Evolutionary conservation across 2,329 filamentous ascomycete genomes (phyloP).

Genomic region (Paecilomyces sp.): DNA sequence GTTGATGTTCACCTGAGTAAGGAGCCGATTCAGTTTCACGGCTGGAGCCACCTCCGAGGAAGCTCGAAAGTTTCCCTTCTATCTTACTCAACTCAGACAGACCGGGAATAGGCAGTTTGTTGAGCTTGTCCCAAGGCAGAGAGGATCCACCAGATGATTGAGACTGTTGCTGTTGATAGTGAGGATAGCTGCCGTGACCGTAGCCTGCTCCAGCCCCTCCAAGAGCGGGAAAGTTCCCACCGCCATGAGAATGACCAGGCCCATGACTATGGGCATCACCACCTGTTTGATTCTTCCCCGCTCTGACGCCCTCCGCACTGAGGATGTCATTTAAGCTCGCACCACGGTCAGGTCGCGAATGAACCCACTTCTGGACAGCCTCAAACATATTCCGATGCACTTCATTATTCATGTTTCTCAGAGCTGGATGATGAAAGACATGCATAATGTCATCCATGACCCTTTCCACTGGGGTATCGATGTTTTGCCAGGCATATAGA

Average conservation of each 20-base stretch:
- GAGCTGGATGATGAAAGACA: constrained; percentile 84
- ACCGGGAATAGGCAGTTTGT: constrained; percentile 28
- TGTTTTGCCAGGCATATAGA: constrained; percentile 89
- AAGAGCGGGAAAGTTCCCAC: constrained; percentile 17
- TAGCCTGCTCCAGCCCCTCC: constrained; percentile 13
- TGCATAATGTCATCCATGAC: constrained; percentile 73
- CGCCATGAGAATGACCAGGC: constrained; percentile 26
- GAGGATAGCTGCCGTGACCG: constrained; percentile 10
- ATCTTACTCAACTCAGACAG: constrained; percentile 30
- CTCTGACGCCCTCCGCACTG: constrained; percentile 72
- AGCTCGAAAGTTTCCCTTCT: background rate
- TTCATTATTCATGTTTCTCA: constrained; percentile 67
- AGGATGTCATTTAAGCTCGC: constrained; percentile 67
- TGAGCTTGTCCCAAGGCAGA: constrained; percentile 23
- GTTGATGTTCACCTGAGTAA: background rate
- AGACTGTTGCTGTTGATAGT: constrained; percentile 2
- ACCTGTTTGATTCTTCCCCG: constrained; percentile 67
- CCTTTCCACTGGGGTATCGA: constrained; percentile 72
- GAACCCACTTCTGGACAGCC: constrained; percentile 74
- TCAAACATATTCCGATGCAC: constrained; percentile 85
- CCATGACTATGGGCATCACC: constrained; percentile 14
- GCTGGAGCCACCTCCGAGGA: background rate
- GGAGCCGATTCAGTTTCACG: background rate
- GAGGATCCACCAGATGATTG: constrained; percentile 16
- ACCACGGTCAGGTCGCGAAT: constrained; percentile 59